Base-by-base conservation (phyloP, 2,329 filamentous ascomycete species). In the Penicillium occitanis region DNA sequence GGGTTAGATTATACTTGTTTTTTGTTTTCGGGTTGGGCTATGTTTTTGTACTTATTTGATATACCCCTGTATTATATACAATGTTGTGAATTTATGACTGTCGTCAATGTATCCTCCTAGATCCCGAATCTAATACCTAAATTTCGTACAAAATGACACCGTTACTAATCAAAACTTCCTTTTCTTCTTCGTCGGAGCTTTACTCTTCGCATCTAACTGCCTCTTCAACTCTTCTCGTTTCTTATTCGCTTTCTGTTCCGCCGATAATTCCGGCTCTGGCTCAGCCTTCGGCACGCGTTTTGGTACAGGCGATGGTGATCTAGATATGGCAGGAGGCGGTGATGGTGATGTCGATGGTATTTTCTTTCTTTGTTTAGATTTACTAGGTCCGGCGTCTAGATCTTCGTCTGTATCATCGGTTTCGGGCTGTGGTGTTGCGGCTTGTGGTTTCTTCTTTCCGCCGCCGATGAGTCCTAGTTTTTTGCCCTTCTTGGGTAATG, bases 161-260 rank as follows among this genome's bases (percentile, higher is more conserved):
- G 19, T n/a, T 22, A 40, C 10, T n/a, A 58, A 33, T 78, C 73
- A 87, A 68, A 87, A 87, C 66, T 78, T 85, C 65, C 85, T 75
- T 72, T 84, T 87, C 79, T 87, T 88, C 79, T 85, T 88, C 19
- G 73, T 78, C 10, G 81, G 80, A 62, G 79, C 82, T 69, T 84
- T 85, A 33, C 81, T 80, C 71, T 83, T 84, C 64, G 76, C 78
- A 62, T 82, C 58, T 17, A 87, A 71, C 50, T 83, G 77, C 19
- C 82, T 78, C 72, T 87, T 88, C 67, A 89, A 72, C 71, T 86
- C 84, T 60, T 84, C 80, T 13, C 87, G 78, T 69, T 83, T 87
- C 63, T 82, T 78, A 68, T 86, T 78, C 2, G 86, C 86, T 63
- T 80, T 82, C 65, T 88, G 82, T 67, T 85, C 78, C 10, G 82